A percentile compares a stretch with the other conserved stretches of the same genome.
These are phyloP conservation scores for Alternaria dauci DNA, from an alignment of 2,329 filamentous ascomycete species.

Conservation along the genomic window DNA sequence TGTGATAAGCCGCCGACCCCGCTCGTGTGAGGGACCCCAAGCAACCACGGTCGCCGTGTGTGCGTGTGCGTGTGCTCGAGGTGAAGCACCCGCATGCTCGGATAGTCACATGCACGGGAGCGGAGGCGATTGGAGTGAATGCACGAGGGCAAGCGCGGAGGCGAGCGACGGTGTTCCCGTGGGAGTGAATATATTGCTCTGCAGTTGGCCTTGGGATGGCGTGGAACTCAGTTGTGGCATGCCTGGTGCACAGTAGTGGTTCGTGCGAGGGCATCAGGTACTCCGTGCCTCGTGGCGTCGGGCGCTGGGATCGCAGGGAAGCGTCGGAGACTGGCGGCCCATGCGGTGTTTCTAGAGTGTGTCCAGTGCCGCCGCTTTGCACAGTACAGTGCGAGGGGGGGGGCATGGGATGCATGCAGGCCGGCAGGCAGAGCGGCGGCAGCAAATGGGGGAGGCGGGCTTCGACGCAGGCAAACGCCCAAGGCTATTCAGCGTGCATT, in stretches of 20 bases:
- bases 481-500: constrained; percentile 1
- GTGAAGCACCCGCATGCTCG: constrained; percentile 17
- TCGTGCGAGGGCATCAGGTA: constrained; percentile 19
- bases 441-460: background rate
- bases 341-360: constrained; percentile 11
- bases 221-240: constrained; percentile 10
- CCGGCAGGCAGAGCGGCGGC: too few relatives aligned
- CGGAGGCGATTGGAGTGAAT: background rate
- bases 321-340: constrained; percentile 18
- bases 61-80: background rate
- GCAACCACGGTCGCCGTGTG: background rate
- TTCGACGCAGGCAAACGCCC: constrained; percentile 5
- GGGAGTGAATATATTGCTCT: too few relatives aligned
- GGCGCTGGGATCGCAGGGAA: constrained; percentile 29
- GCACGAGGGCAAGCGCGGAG: background rate
- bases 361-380: constrained; percentile 25
- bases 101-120: constrained; percentile 20
- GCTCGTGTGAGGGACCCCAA: background rate
- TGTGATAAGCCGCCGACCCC: constrained; percentile 9
- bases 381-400: background rate
- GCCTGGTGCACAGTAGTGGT: constrained; percentile 20
- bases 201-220: too few relatives aligned
- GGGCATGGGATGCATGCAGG: background rate
- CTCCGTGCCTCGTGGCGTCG: constrained; percentile 24
- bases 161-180: background rate